These are phyloP conservation scores for Fusarium tuaranense DNA, from an alignment of 2,329 filamentous ascomycete species.

Conservation along the genomic window DNA sequence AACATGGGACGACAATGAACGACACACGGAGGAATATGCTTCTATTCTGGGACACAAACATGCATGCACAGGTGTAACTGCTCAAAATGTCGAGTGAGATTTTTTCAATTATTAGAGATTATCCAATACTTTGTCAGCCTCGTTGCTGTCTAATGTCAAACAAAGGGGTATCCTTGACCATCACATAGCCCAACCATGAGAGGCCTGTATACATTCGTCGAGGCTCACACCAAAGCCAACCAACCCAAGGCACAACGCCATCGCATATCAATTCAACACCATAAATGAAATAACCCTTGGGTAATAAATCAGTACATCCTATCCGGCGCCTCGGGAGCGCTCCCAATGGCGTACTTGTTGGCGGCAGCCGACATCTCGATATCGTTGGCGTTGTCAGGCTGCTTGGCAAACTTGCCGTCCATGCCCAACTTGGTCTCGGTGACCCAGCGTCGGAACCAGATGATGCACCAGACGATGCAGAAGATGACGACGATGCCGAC, in stretches of 20 bases:
- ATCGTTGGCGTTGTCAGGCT: slow-evolving; percentile 37
- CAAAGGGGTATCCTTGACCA: slow-evolving; percentile 22
- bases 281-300: neutral
- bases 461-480: slow-evolving; percentile 60
- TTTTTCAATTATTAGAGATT: neutral
- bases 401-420: slow-evolving; percentile 55
- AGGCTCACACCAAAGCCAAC: neutral
- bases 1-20: slow-evolving; percentile 17
- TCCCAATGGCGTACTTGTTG: slow-evolving; percentile 36
- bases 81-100: neutral
- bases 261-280: neutral
- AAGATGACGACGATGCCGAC: slow-evolving; percentile 66
- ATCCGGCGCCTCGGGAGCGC: slow-evolving; percentile 30
- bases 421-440: slow-evolving; percentile 60
- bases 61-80: neutral
- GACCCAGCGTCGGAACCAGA: slow-evolving; percentile 63
- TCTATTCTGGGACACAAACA: neutral
- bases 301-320: slow-evolving; percentile 26
- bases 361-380: slow-evolving; percentile 43
- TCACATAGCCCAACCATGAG: slow-evolving; percentile 6
- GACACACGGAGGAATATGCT: slow-evolving; percentile 7
- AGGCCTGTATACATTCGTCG: neutral
- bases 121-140: neutral
- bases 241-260: slow-evolving; percentile 16
- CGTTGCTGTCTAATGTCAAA: neutral